phyloP scores from a whole-genome alignment of 257 asterid genomes.

The Solanum piurae region DNA sequence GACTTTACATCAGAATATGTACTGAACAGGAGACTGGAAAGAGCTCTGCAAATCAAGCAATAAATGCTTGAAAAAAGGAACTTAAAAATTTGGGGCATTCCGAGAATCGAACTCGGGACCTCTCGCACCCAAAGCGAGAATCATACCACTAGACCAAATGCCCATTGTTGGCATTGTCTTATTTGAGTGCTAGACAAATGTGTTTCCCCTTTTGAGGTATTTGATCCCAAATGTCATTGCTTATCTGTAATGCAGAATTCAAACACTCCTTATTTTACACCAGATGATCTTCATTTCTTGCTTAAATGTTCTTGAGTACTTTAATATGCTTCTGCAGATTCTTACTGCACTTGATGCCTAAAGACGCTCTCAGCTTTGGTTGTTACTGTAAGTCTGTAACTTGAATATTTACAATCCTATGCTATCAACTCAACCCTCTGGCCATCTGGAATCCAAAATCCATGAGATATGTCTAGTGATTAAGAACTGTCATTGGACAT shows the following conservation, averaged over 20 bases:
- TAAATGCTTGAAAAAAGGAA: background rate
- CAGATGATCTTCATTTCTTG: background rate
- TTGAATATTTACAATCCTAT: background rate
- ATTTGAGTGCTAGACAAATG: background rate
- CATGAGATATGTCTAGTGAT: background rate
- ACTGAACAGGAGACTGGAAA: background rate
- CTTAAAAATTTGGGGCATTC: constrained; percentile 51
- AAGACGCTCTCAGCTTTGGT: background rate
- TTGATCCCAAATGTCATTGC: background rate
- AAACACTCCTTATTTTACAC: background rate
- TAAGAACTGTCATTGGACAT: background rate
- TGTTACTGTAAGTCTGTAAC: background rate
- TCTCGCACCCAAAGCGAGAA: constrained; percentile 67
- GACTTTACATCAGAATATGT: background rate
- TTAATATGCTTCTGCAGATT: background rate
- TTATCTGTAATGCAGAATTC: background rate
- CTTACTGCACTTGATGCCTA: background rate
- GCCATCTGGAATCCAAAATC: background rate
- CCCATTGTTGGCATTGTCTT: background rate
- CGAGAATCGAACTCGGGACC: constrained; percentile 77
- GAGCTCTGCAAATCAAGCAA: background rate
- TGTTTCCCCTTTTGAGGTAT: background rate
- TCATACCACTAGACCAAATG: constrained; percentile 78
- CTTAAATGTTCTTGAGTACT: background rate
- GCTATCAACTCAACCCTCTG: background rate